Evolutionary conservation across 106 monocot species (phyloP).

Genomic region (Acorus calamus): DNA sequence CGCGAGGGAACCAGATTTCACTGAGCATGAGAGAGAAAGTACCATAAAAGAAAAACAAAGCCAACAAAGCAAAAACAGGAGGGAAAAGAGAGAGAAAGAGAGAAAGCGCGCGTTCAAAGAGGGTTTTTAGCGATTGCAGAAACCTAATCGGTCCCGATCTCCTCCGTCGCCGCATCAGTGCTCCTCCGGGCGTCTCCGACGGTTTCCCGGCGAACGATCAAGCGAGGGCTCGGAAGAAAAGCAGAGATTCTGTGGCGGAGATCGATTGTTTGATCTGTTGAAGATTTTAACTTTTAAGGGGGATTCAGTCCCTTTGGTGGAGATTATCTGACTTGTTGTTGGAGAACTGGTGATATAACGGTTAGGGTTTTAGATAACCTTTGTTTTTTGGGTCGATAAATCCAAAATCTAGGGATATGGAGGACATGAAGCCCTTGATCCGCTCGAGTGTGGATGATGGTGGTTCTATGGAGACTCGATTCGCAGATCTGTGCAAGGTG

Average conservation of each 20-base stretch:
- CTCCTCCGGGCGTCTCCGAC: background rate
- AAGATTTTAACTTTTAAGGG: no score
- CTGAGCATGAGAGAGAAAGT: no score
- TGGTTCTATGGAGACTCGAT: conserved; percentile 49
- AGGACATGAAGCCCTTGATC: conserved; percentile 18
- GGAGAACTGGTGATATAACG: conserved; percentile 1
- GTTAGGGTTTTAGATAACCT: conserved; percentile 8
- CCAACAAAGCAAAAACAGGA: conserved; percentile 1
- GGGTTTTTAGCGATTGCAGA: background rate
- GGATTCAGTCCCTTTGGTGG: background rate
- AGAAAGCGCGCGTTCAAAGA: background rate
- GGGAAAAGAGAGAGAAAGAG: conserved; percentile 1
- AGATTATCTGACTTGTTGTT: background rate
- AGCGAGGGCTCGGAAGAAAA: background rate
- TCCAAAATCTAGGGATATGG: conserved; percentile 9
- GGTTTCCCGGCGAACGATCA: background rate
- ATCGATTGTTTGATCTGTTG: background rate
- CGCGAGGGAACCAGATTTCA: no score
- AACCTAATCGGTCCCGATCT: background rate
- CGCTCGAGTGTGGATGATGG: conserved; percentile 18
- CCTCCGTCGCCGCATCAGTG: background rate
- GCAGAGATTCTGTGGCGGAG: background rate
- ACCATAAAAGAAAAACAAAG: no score
- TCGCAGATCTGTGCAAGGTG: conserved; percentile 72
- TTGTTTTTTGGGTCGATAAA: conserved; percentile 18